Conservation (phyloP, 805 yeast genomes). For the Candida chilensis region DNA sequence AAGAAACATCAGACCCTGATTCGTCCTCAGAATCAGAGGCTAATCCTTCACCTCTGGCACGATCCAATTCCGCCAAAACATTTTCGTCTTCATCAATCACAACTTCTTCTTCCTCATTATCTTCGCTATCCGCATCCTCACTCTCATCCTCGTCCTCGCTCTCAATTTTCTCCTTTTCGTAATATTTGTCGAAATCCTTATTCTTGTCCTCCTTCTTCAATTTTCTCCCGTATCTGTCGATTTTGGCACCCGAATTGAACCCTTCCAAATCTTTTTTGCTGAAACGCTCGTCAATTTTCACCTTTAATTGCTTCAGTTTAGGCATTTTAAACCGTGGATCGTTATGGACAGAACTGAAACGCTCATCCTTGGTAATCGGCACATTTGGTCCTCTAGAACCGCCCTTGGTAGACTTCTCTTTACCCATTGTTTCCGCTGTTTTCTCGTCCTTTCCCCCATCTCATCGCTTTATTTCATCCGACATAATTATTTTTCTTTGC, state of each 20-base stretch:
- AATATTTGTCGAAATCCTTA: conserved; percentile 56
- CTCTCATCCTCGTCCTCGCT: conserved; percentile 24
- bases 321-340: conserved; percentile 88
- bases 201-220: conserved; percentile 34
- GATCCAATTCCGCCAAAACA: conserved; percentile 23
- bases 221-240: conserved; percentile 85
- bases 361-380: conserved; percentile 51
- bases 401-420: too few species aligned
- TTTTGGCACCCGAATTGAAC: conserved; percentile 45
- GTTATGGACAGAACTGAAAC: conserved; percentile 69
- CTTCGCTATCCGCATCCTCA: conserved; percentile 13
- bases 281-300: conserved; percentile 82
- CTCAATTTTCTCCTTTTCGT: conserved; percentile 28
- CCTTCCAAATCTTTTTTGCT: conserved; percentile 56
- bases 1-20: conserved; percentile 27
- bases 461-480: too few species aligned
- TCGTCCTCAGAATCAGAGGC: conserved; percentile 35
- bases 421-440: too few species aligned
- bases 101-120: conserved; percentile 8
- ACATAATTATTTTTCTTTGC: too few species aligned
- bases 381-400: conserved; percentile 6
- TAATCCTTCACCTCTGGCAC: conserved; percentile 64
- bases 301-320: conserved; percentile 56
- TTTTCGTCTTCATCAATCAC: conserved; percentile 7
- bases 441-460: too few species aligned